Base-by-base conservation (phyloP, 1,284 basidiomycete genomes). In the Phylloporus sp. region DNA sequence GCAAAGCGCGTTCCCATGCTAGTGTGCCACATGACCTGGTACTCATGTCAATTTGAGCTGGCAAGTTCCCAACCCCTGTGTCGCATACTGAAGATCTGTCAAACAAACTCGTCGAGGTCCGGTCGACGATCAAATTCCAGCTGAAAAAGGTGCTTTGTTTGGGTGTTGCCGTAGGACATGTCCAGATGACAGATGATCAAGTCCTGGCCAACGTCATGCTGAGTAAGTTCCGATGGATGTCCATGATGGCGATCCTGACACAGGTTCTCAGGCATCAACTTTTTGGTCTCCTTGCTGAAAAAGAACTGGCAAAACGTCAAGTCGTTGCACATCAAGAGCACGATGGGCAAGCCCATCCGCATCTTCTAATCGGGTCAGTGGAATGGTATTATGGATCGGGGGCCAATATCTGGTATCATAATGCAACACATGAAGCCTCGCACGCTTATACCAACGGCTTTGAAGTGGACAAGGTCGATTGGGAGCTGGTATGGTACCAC, bases 291-390 rank as follows among this genome's bases (percentile, higher is more conserved):
- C 55, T 88, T 99, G 70, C 91, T 99, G 82, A 99, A 99, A 92
- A 99, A 99, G 91, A 97, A 98, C 88, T 99, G 97, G 97, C 97
- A 99, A 85, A 99, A 99, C 87, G 94, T 99, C 86, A 97, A 97
- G 87, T 98, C 96, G 70, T 88, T 99, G 74, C 96, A 98, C 89
- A 91, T 99, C 88, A 99, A 99, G 90, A 91, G 91, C 76, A 97
- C 97, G 81, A 99, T 99, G 97, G 97, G 97, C 89, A 98, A 98
- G 87, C 95, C 97, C 71, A 86, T 97, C 80, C 96, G 97, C 75
- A 88, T 97, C 74, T 97, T 93, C 91, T 97, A 88, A 88, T 47
- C 56, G 58, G 68, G 68, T 64, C 41, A 39, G 72, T 14, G 65
- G 68, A 58, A 67, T 63, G 68, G 66, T 66, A 65, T 6, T 62